These are phyloP conservation scores for Dictyostelium brefeldianum DNA, from an alignment of 78 protist species.

Conservation along the genomic window DNA sequence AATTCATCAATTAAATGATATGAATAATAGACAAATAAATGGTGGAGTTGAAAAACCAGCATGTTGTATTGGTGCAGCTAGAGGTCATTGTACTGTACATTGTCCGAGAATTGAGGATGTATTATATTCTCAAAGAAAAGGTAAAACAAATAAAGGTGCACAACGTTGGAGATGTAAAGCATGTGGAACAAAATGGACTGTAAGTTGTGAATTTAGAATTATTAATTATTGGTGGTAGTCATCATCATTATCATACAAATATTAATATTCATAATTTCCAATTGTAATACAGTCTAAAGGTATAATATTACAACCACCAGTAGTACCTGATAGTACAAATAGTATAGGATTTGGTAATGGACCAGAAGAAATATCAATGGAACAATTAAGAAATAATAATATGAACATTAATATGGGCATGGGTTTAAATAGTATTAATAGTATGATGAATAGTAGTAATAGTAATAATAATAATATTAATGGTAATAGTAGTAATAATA, in stretches of 20 bases:
- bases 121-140: slow-evolving; percentile 69
- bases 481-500: too few relatives aligned
- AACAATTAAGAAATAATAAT: neutral
- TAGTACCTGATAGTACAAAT: slow-evolving; percentile 73
- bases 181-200: slow-evolving; percentile 83
- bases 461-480: too few relatives aligned
- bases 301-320: slow-evolving; percentile 43
- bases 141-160: slow-evolving; percentile 78
- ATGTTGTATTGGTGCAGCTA: slow-evolving; percentile 54
- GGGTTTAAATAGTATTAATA: too few relatives aligned
- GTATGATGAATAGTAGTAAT: too few relatives aligned
- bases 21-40: neutral
- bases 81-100: slow-evolving; percentile 78
- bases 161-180: slow-evolving; percentile 81
- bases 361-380: slow-evolving; percentile 64
- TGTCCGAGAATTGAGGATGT: slow-evolving; percentile 79
- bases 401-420: too few relatives aligned
- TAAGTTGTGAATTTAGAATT: too few relatives aligned
- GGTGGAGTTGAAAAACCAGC: slow-evolving; percentile 42
- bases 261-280: neutral
- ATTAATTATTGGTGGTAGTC: too few relatives aligned
- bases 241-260: too few relatives aligned
- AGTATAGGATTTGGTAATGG: slow-evolving; percentile 68
- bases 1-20: neutral
- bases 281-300: slow-evolving; percentile 51